These are phyloP conservation scores for Lepiota brunneoincarnata DNA, from an alignment of 768 basidiomycete species.

Conservation along the genomic window DNA sequence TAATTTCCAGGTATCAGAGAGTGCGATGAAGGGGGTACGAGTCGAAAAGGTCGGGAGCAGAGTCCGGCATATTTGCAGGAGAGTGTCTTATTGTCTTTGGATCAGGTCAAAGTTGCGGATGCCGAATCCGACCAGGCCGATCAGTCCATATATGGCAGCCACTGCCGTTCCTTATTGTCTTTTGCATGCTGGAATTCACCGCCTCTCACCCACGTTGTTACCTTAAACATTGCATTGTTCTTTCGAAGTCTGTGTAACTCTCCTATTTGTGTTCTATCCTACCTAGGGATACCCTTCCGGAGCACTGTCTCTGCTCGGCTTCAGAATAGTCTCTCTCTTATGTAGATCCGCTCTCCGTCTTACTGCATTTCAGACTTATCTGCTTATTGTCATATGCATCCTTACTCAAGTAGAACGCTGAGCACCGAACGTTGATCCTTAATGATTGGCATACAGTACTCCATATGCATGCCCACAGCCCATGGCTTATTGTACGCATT, in stretches of 20 bases:
- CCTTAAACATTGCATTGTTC: conserved; percentile 1
- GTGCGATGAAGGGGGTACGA: not conserved
- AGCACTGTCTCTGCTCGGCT: too few relatives aligned
- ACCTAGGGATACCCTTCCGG: too few relatives aligned
- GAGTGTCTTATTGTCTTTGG: conserved; percentile 6
- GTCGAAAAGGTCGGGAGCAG: conserved; percentile 1
- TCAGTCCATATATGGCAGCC: conserved; percentile 3
- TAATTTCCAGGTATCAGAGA: not conserved
- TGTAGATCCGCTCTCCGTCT: too few relatives aligned
- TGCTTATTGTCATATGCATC: too few relatives aligned
- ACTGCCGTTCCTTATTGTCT: conserved; percentile 11
- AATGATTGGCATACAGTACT: too few relatives aligned
- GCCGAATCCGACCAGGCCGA: not conserved
- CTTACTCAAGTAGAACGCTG: too few relatives aligned
- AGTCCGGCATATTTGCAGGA: conserved; percentile 8
- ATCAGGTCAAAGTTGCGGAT: not conserved
- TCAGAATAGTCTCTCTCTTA: too few relatives aligned
- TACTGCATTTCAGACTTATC: too few relatives aligned
- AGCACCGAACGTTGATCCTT: too few relatives aligned
- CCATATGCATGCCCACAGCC: too few relatives aligned
- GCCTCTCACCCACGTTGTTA: not conserved
- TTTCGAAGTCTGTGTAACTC: conserved; percentile 2
- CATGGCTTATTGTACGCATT: too few relatives aligned
- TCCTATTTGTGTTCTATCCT: too few relatives aligned
- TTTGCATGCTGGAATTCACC: not conserved